Base-by-base conservation (phyloP, 345 rosid species). In the Psidium friedrichsthalianum region DNA sequence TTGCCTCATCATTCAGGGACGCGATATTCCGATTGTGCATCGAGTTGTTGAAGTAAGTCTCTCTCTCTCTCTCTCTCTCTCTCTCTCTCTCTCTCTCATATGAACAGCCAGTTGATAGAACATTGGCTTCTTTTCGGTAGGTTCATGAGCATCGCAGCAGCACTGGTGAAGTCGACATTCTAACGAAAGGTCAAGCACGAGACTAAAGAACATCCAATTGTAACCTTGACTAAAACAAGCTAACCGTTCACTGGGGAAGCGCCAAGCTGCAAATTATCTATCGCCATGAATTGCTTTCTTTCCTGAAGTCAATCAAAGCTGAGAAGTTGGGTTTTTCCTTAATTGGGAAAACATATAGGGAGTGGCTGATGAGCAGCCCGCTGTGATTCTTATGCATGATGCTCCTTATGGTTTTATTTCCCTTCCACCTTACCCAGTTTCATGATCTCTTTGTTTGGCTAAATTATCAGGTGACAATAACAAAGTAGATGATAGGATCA, bases 1-100 rank as follows among this genome's bases (percentile, higher is more conserved):
- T 78, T 29, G 51, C 84, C 85, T 86, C 47, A 83, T 84, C 56
- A 85, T 84, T 85, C 92, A 96, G 99, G 99, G 99, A 32, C 95
- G 96, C 86, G 95, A 93, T 84, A 98, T 96, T 87, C 99, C 99
- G 57, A 96, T 96, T 53, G 98, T 96, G 87, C 99, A 98, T 90
- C 98, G 99, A 86, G 98, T 94, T 20, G 96, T 98, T 74, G 92
- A 95, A 95, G 99, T 97, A 93, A 53, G 76, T 36, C 36, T 36
- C 36, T 64, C 29, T 58, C 18, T 58, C 69, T 13, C 61, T 56
- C 27, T 57, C 27, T 24, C 61, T 56, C 59, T 56, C 29, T 25
- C 32, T 25, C 64, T 25, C 64, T 57, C 29, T 25, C 69, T n/a
- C 74, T n/a, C 74, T 15, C 76, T 29, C 76, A 15, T 2, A 27